A percentile compares a stretch with the other conserved stretches of the same genome.
These are phyloP conservation scores for Cicer bijugum DNA, from an alignment of 306 rosid genomes.

Conservation along the genomic window DNA sequence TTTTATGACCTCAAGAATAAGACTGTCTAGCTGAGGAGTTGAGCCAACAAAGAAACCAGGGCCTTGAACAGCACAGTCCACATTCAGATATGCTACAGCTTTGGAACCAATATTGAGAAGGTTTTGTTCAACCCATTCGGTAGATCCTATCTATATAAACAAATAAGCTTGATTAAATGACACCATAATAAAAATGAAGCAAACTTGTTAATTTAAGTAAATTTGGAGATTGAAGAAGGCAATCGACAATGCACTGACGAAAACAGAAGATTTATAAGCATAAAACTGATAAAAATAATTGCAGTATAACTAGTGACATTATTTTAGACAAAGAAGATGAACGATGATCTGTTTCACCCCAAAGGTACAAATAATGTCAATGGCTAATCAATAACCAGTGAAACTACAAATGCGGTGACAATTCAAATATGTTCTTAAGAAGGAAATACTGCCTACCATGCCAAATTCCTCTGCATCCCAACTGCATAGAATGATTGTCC, in stretches of 20 bases:
- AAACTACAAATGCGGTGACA: no score
- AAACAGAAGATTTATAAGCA: slow-evolving; percentile 1
- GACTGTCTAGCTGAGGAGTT: slow-evolving; percentile 92
- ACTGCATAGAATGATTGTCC: slow-evolving; percentile 64
- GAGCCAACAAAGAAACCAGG: slow-evolving; percentile 83
- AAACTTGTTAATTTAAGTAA: slow-evolving; percentile 24
- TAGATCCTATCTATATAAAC: slow-evolving; percentile 79
- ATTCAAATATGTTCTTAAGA: background rate
- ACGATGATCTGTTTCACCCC: no score
- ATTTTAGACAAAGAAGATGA: no score
- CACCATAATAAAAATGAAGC: slow-evolving; percentile 24
- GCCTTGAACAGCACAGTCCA: slow-evolving; percentile 96
- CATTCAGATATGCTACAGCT: slow-evolving; percentile 92
- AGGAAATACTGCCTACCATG: slow-evolving; percentile 51
- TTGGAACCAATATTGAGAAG: slow-evolving; percentile 73
- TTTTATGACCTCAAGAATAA: slow-evolving; percentile 73
- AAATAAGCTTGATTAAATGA: slow-evolving; percentile 37
- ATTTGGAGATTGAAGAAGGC: slow-evolving; percentile 31
- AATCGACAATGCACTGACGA: slow-evolving; percentile 25
- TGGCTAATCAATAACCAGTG: no score
- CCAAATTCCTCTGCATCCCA: slow-evolving; percentile 69
- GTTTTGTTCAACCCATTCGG: slow-evolving; percentile 99
- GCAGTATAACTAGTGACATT: background rate
- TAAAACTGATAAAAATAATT: slow-evolving; percentile 11
- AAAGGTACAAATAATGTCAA: no score